Conservation (phyloP, 148 eudicot genomes). For the Vaccinium darrowii region DNA sequence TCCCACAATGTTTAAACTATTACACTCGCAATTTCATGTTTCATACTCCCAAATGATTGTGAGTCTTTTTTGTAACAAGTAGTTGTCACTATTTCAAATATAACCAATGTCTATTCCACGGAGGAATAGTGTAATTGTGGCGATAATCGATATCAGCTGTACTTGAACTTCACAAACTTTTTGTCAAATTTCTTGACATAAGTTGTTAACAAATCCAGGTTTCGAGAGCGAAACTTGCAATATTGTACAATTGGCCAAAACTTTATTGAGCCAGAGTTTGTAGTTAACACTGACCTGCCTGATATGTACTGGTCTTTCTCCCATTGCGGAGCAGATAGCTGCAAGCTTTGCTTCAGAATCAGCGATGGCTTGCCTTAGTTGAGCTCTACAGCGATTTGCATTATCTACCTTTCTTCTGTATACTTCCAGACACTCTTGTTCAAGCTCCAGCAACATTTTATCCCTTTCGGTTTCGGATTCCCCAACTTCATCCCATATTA, state of each 20-base stretch:
- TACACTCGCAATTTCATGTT: neutral
- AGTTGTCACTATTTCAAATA: neutral
- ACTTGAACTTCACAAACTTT: neutral
- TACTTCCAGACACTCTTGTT: conserved; percentile 61
- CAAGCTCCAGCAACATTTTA: conserved; percentile 57
- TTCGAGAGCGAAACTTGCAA: neutral
- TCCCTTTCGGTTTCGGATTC: conserved; percentile 52
- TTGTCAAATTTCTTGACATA: neutral
- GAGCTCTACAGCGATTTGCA: conserved; percentile 61
- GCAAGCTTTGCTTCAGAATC: conserved; percentile 69
- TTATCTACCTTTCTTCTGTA: conserved; percentile 62
- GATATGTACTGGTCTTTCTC: conserved; percentile 53
- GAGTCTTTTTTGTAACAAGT: neutral
- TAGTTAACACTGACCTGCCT: conserved; percentile 38
- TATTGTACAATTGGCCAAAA: neutral
- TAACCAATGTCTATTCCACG: neutral
- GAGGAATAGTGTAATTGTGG: neutral
- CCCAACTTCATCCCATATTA: conserved; percentile 71
- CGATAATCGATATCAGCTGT: neutral
- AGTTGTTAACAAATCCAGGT: neutral
- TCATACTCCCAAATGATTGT: neutral
- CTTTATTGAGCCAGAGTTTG: neutral
- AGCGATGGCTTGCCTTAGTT: conserved; percentile 59
- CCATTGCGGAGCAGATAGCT: conserved; percentile 52
- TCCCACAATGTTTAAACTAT: neutral